These are phyloP conservation scores for Syncephalastrum sp. DNA, from an alignment of 371 early-diverging fungal species.

Conservation along the genomic window DNA sequence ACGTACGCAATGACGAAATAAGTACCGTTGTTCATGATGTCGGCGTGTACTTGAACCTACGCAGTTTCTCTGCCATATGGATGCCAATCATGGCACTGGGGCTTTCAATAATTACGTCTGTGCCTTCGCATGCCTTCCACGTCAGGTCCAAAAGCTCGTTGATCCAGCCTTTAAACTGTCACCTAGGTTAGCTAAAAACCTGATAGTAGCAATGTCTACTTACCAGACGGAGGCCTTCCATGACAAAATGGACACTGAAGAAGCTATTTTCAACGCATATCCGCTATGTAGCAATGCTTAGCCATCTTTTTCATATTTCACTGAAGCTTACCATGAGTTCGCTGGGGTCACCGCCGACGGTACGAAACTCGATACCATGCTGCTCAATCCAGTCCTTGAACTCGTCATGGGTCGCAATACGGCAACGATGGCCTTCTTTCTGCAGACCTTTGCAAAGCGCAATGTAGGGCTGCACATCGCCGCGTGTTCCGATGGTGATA, in stretches of 20 bases:
- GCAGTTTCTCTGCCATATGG: slow-evolving; percentile 77
- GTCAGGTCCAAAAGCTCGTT: slow-evolving; percentile 67
- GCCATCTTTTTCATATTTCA: neutral
- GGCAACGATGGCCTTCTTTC: slow-evolving; percentile 71
- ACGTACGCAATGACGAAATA: neutral
- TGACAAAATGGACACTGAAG: slow-evolving; percentile 71
- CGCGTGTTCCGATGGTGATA: slow-evolving; percentile 84
- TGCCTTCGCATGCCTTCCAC: slow-evolving; percentile 74
- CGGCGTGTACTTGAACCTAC: slow-evolving; percentile 12
- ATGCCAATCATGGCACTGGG: slow-evolving; percentile 80
- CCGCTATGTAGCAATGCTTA: slow-evolving; percentile 33
- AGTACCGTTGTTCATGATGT: neutral
- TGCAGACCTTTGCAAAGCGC: slow-evolving; percentile 76
- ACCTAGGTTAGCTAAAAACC: neutral
- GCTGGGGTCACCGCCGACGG: slow-evolving; percentile 71
- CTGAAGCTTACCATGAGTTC: slow-evolving; percentile 53
- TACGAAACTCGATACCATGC: slow-evolving; percentile 74
- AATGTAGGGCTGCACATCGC: slow-evolving; percentile 87
- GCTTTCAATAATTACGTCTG: slow-evolving; percentile 75
- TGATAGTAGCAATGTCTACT: slow-evolving; percentile 1
- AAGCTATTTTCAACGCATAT: slow-evolving; percentile 79
- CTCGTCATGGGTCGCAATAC: slow-evolving; percentile 78
- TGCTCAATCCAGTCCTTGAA: slow-evolving; percentile 75
- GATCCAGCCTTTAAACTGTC: slow-evolving; percentile 69
- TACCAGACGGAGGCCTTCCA: slow-evolving; percentile 58